Percentiles rank a stretch among this genome's conserved stretches.
phyloP scores from a whole-genome alignment of 2,329 filamentous ascomycete genomes.

The Cryphonectria parasitica region DNA sequence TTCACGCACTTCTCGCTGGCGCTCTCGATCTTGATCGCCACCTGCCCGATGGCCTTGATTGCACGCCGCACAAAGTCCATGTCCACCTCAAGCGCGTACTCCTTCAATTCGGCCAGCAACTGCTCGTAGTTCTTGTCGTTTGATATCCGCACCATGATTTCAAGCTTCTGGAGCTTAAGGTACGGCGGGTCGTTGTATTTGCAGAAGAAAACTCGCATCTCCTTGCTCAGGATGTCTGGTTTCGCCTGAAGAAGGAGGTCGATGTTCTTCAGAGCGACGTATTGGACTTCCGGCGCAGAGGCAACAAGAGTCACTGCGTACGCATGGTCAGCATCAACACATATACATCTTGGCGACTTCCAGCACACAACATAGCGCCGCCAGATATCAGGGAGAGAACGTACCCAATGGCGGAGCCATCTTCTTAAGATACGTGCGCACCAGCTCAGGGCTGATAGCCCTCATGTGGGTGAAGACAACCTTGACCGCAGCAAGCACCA shows the following conservation, averaged over 20 bases:
- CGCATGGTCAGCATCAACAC: slow-evolving; percentile 12
- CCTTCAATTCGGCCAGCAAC: slow-evolving; percentile 89
- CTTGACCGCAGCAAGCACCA: slow-evolving; percentile 96
- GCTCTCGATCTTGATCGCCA: slow-evolving; percentile 96
- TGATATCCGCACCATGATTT: slow-evolving; percentile 99
- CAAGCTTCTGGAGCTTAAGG: slow-evolving; percentile 94
- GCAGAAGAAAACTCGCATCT: slow-evolving; percentile 98
- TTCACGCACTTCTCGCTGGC: slow-evolving; percentile 96
- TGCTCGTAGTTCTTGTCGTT: slow-evolving; percentile 97
- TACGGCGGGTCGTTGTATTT: slow-evolving; percentile 99
- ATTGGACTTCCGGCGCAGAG: slow-evolving; percentile 95
- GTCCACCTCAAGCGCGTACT: slow-evolving; percentile 96
- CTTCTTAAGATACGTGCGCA: slow-evolving; percentile 90
- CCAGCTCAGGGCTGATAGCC: slow-evolving; percentile 74
- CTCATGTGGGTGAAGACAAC: slow-evolving; percentile 97
- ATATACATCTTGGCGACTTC: slow-evolving; percentile 13
- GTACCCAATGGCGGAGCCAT: slow-evolving; percentile 94
- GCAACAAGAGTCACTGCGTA: slow-evolving; percentile 85
- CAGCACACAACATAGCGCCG: too few species aligned
- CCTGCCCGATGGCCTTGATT: slow-evolving; percentile 95
- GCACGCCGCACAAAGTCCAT: slow-evolving; percentile 98
- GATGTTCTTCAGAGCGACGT: slow-evolving; percentile 94
- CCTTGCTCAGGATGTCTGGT: slow-evolving; percentile 94
- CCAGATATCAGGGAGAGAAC: slow-evolving; percentile 33
- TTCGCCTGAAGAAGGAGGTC: slow-evolving; percentile 94